Percentiles rank a stretch among this genome's conserved stretches.
Conservation (phyloP, 2,329 filamentous ascomycete genomes). For the Hansfordia pulvinata region DNA sequence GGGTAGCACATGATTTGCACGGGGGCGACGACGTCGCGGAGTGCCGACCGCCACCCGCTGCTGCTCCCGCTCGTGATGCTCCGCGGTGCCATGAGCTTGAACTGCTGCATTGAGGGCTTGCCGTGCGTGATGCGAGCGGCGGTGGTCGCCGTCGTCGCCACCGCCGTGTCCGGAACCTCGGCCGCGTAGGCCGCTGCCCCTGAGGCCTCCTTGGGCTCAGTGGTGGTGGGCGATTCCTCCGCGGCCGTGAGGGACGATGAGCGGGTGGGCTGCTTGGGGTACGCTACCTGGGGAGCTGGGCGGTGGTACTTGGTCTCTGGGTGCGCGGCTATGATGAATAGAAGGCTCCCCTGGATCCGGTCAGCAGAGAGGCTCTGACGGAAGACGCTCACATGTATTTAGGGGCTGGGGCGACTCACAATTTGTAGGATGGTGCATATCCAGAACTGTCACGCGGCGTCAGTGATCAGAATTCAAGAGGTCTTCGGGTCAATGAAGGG, state of each 20-base stretch:
- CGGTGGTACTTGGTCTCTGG: conserved; percentile 17
- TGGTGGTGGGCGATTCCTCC: conserved; percentile 11
- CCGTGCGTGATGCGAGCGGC: conserved; percentile 6
- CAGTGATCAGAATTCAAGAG: not conserved
- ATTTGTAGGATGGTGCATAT: conserved; percentile 17
- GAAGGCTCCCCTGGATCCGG: conserved; percentile 9
- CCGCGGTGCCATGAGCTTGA: conserved; percentile 11
- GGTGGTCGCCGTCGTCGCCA: conserved; percentile 2
- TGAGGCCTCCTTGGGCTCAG: not conserved
- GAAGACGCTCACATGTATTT: too few relatives aligned
- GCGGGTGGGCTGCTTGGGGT: too few relatives aligned
- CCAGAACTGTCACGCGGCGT: conserved; percentile 12
- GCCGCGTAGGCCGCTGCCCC: conserved; percentile 1
- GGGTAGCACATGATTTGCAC: conserved; percentile 14
- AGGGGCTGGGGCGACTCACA: conserved; percentile 4
- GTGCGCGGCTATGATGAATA: conserved; percentile 12
- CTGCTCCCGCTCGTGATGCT: too few relatives aligned
- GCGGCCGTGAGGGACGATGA: conserved; percentile 21
- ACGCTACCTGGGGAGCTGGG: too few relatives aligned
- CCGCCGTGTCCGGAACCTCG: conserved; percentile 1
- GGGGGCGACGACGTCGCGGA: conserved; percentile 15
- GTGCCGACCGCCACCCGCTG: too few relatives aligned
- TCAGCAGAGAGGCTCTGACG: conserved; percentile 1
- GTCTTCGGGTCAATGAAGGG: not conserved
- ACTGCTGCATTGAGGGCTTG: conserved; percentile 10